Evolutionary conservation across 1,284 basidiomycete species (phyloP), one percentile per base, ranked within the genome.

Genomic region (Thecaphora frezii): DNA sequence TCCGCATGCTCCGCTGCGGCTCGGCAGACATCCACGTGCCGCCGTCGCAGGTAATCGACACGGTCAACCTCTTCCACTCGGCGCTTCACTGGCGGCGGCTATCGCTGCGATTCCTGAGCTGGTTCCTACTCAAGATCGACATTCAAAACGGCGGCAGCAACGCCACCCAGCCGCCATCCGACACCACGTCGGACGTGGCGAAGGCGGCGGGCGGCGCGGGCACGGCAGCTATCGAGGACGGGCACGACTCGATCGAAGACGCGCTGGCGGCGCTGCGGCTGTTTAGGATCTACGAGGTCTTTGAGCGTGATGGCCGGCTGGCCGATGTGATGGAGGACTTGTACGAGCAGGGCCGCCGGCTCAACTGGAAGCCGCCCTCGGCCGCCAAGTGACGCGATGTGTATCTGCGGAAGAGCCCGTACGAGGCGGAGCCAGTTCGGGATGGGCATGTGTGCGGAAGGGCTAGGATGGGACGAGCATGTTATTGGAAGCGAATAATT

Each of bases 221-320:
- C 0, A 48, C 48, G 0, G 46, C 46, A 0, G 62, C 58, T 5
- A 48, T 59, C 10, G 63, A 69, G 47, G 67, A 66, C 1, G 76
- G 88, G 9, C 94, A 98, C 78, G 94, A 98, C 81, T 97, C 92
- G 18, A 97, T 98, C 71, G 80, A 83, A 80, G 96, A 98, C 77
- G 93, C 94, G 0, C 85, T 87, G 19, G 91, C 91, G 10, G 93
- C 94, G 0, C 81, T 97, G 46, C 84, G 88, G 61, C 82, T 98
- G 30, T 98, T 90, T 81, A 88, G 91, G 76, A 85, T 88, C 25
- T 93, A 90, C 77, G 85, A 88, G 38, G 82, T 86, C 33, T 88
- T 93, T 52, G 88, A 93, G 76, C 85, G 84, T 33, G 84, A 88
- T 48, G 88, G 87, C 1, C 79, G 86, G 5, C 92, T 96, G 80